Evolutionary conservation across 202 grass and related monocot species (phyloP), one percentile per base, ranked within the genome.

Genomic region (Schoenoplectus tabernaemontani): DNA sequence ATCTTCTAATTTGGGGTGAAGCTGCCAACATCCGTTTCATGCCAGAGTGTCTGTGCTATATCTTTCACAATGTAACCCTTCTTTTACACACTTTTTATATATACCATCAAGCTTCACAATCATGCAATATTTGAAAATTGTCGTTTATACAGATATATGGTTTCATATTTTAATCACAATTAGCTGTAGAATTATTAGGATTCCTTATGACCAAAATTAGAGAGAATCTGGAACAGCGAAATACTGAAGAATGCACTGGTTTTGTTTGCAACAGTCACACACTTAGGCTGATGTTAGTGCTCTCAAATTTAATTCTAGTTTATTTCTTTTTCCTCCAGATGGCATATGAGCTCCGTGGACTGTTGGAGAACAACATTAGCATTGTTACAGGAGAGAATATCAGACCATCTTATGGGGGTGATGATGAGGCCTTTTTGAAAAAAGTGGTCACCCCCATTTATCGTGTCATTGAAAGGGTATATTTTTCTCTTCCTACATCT

Each of bases 1-100:
- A 83, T 87, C 91, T 97, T 90, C 91, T 97, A 28, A 92, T 97
- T 64, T 97, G 94, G 94, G 91, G 94, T 78, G 94, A 97, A 87
- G 83, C 91, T 81, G 82, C 89, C 74, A 97, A 97, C 53, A 74
- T 97, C 42, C 92, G 94, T 23, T 97, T 97, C 85, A 97, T 97
- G 89, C 94, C 87, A 17, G 94, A 92, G 46, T 97, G 91, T 85
- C 64, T 97, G 60, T 90, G 91, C 86, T 97, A 97, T 84, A 94
- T 97, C 34, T 97, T 97, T 84, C 94, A 97, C 82, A 92, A 97
- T 87, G 91, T 93, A 82, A 28, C 4, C 64, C 19, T 66, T 84
- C 12, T 42, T 64, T 38, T 66, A 41, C 7, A 17, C 36, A 60
- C 41, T 62, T 82, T 58, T 22, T 10, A 77, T 67, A 77, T 67